Conservation (phyloP, 768 basidiomycete species). For the Macrocybe gigantea region DNA sequence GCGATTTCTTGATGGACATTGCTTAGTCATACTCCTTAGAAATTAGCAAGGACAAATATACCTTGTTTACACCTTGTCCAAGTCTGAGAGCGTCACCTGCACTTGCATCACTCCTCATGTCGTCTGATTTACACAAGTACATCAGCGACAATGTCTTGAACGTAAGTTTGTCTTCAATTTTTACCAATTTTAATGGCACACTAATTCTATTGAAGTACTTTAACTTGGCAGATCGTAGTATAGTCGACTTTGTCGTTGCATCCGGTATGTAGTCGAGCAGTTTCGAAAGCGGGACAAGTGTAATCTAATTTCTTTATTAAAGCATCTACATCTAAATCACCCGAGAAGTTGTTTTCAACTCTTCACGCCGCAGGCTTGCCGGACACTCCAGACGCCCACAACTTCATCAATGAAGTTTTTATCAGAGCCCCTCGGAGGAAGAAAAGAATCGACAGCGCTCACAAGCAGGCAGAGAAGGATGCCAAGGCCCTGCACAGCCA, state of each 20-base stretch:
- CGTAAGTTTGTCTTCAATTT: slow-evolving; percentile 32
- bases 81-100: no score
- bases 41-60: no score
- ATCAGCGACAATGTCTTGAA: slow-evolving; percentile 74
- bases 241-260: slow-evolving; percentile 83
- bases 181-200: neutral
- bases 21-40: no score
- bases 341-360: slow-evolving; percentile 70
- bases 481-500: slow-evolving; percentile 62
- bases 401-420: slow-evolving; percentile 77
- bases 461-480: slow-evolving; percentile 72
- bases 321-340: slow-evolving; percentile 82
- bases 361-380: slow-evolving; percentile 78
- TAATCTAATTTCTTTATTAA: neutral
- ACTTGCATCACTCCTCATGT: slow-evolving; percentile 30
- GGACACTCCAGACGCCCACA: slow-evolving; percentile 71
- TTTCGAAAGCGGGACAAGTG: slow-evolving; percentile 4
- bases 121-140: slow-evolving; percentile 60
- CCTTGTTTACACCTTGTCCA: no score
- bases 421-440: slow-evolving; percentile 72
- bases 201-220: slow-evolving; percentile 62
- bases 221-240: slow-evolving; percentile 65
- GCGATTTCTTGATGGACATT: no score
- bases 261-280: slow-evolving; percentile 47
- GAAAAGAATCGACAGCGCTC: slow-evolving; percentile 45